Percentiles rank a stretch among this genome's conserved stretches.
These are phyloP conservation scores for Pyrenophora tritici-repentis DNA, from an alignment of 2,329 filamentous ascomycete species.

Conservation along the genomic window DNA sequence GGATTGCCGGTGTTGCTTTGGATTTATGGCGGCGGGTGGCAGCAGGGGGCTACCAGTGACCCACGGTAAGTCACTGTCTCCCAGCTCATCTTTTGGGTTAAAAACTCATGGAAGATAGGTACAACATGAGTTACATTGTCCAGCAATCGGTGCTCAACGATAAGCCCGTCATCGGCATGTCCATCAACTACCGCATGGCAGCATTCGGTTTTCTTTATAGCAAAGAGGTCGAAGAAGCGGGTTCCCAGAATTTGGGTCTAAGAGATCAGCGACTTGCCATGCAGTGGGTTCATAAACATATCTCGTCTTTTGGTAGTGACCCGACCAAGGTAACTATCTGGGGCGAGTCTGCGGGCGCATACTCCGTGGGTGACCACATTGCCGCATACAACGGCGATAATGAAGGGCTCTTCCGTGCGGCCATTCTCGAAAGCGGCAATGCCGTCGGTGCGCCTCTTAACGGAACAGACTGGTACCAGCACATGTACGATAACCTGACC, in stretches of 20 bases:
- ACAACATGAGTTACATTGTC: constrained; percentile 41
- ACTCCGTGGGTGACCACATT: constrained; percentile 55
- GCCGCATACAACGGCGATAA: constrained; percentile 46
- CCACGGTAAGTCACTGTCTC: constrained; percentile 25
- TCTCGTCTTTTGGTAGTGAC: constrained; percentile 58
- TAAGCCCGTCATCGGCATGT: constrained; percentile 40
- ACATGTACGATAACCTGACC: constrained; percentile 39
- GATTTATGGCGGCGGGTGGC: constrained; percentile 44
- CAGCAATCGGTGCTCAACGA: constrained; percentile 36
- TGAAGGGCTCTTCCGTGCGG: constrained; percentile 50
- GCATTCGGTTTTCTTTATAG: constrained; percentile 57
- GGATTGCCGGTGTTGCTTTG: constrained; percentile 36
- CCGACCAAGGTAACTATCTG: constrained; percentile 64
- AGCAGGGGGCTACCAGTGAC: constrained; percentile 40
- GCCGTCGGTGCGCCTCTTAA: constrained; percentile 40
- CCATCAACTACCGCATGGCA: constrained; percentile 57
- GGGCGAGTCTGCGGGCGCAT: constrained; percentile 64
- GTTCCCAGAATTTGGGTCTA: constrained; percentile 57
- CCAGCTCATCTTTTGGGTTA: neutral
- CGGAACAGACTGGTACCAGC: constrained; percentile 40
- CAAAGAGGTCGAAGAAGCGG: constrained; percentile 43
- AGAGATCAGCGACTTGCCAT: constrained; percentile 66
- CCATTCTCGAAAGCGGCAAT: constrained; percentile 47
- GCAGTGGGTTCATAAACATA: constrained; percentile 65
- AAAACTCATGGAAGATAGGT: constrained; percentile 12